phyloP scores from a whole-genome alignment of 2,329 filamentous ascomycete species.

The Phoma sp. region DNA sequence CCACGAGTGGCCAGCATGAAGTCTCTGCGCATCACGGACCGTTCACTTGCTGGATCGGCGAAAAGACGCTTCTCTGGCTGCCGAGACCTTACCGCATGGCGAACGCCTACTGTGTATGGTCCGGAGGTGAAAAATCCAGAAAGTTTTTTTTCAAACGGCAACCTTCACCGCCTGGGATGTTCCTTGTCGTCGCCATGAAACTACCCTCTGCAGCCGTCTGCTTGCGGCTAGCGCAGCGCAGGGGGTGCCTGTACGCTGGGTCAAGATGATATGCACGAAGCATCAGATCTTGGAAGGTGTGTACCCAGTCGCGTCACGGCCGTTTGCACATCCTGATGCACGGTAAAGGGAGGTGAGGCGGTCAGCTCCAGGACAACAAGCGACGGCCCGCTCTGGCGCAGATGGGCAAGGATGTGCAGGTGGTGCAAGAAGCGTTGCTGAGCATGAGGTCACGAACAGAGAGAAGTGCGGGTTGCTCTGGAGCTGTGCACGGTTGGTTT shows the following conservation, averaged over 20 bases:
- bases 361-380: constrained; percentile 36
- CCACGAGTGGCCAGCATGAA: constrained; percentile 3
- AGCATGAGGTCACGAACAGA: constrained; percentile 27
- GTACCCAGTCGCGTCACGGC: constrained; percentile 20
- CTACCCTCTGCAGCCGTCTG: constrained; percentile 34
- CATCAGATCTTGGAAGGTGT: constrained; percentile 38
- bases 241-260: constrained; percentile 33
- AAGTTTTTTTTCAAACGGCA: constrained; percentile 7
- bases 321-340: constrained; percentile 26
- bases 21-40: constrained; percentile 9
- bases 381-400: constrained; percentile 25
- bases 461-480: constrained; percentile 1
- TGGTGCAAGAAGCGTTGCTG: constrained; percentile 12
- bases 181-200: constrained; percentile 35
- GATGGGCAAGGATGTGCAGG: constrained; percentile 18
- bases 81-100: constrained; percentile 2
- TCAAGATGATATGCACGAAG: constrained; percentile 42
- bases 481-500: constrained; percentile 1
- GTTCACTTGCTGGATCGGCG: constrained; percentile 11
- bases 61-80: constrained; percentile 1
- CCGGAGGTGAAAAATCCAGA: constrained; percentile 6
- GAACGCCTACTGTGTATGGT: background rate
- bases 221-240: constrained; percentile 29
- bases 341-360: constrained; percentile 33
- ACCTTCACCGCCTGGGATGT: constrained; percentile 41